Evolutionary conservation across 306 rosid species (phyloP).

Genomic region (Glycyrrhiza uralensis): DNA sequence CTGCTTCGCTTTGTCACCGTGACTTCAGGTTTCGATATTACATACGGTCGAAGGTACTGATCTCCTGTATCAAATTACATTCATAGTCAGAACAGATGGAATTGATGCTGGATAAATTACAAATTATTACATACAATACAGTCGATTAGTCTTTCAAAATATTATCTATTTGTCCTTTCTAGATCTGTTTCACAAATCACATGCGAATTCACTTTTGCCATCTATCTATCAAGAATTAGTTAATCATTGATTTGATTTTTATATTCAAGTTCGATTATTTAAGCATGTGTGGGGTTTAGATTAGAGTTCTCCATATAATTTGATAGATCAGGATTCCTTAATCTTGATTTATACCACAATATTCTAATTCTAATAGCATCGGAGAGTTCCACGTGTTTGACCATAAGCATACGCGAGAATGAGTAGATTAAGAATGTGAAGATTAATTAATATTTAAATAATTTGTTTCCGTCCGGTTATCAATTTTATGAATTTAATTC

Average conservation of each 20-base stretch:
- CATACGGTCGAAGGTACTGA: conserved; percentile 70
- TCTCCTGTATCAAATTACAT: conserved; percentile 56
- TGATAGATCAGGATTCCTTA: not conserved
- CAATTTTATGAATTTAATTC: not conserved
- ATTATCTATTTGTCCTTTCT: not conserved
- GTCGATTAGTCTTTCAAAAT: not conserved
- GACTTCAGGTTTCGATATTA: conserved; percentile 83
- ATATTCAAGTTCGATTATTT: not conserved
- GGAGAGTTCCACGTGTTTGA: conserved; percentile 8
- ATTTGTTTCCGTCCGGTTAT: not conserved
- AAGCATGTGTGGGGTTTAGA: not conserved
- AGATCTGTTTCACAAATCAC: not conserved
- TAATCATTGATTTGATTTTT: not conserved
- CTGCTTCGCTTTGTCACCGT: conserved; percentile 59
- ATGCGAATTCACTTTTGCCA: not conserved
- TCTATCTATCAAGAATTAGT: not conserved
- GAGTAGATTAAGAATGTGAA: not conserved
- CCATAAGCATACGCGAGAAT: not conserved
- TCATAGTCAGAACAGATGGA: not conserved
- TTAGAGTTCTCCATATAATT: not conserved
- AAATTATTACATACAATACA: no score
- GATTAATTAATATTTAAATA: not conserved
- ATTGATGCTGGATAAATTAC: no score
- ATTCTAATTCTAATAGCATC: not conserved
- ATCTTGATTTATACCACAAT: not conserved